A percentile compares a stretch with the other conserved stretches of the same genome.
Evolutionary conservation across 306 rosid species (phyloP).

Genomic region (Hippophae tibetana): DNA sequence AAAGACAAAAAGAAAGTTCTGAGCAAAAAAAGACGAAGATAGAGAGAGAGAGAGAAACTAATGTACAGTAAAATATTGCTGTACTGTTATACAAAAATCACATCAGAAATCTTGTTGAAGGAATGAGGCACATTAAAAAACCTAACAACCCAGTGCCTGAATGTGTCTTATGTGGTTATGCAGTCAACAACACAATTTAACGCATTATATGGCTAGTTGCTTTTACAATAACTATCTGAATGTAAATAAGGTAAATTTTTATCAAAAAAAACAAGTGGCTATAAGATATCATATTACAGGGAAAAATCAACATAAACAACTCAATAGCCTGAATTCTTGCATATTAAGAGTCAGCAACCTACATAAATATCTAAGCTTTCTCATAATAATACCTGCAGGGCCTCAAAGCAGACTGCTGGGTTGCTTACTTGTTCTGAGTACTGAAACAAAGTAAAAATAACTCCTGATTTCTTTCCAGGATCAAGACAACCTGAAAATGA

Average conservation of each 20-base stretch:
- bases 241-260: no score
- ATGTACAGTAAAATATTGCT: no score
- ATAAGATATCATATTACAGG: no score
- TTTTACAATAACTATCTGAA: background rate
- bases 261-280: background rate
- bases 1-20: no score
- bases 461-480: constrained; percentile 48
- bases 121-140: no score
- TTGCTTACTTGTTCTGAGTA: constrained; percentile 48
- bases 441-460: constrained; percentile 48
- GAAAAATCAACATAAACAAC: background rate
- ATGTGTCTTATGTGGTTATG: no score
- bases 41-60: no score
- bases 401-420: constrained; percentile 69
- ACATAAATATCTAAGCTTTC: constrained; percentile 10
- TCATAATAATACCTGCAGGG: constrained; percentile 70
- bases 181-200: no score
- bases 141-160: no score
- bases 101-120: no score
- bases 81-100: no score
- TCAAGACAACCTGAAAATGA: constrained; percentile 32
- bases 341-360: constrained; percentile 1
- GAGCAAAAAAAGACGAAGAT: no score
- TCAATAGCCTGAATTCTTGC: background rate
- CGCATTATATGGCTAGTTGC: background rate